A percentile compares a stretch with the other conserved stretches of the same genome.
Evolutionary conservation across 106 monocot species (phyloP).

Genomic region (Hemerocallis citrina): DNA sequence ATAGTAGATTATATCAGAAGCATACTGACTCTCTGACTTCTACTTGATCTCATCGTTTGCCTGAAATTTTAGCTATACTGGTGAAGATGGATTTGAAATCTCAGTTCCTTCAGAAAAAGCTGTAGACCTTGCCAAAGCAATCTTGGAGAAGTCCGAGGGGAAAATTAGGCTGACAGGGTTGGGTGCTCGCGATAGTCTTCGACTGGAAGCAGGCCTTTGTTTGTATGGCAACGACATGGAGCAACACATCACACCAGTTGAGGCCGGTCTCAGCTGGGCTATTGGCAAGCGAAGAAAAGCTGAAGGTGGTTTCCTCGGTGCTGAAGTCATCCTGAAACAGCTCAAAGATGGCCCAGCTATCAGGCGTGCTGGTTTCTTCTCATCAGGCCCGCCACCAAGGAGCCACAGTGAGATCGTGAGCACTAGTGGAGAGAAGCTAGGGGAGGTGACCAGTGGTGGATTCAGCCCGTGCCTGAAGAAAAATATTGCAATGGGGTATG

Average conservation of each 20-base stretch:
- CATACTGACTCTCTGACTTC: not conserved
- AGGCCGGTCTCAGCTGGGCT: constrained; percentile 89
- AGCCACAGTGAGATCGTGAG: constrained; percentile 71
- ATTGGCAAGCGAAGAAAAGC: constrained; percentile 91
- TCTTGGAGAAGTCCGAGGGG: constrained; percentile 77
- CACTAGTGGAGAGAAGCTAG: constrained; percentile 50
- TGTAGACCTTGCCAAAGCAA: constrained; percentile 63
- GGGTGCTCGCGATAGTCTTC: constrained; percentile 87
- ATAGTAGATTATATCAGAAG: constrained; percentile 1
- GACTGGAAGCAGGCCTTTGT: constrained; percentile 85
- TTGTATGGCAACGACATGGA: constrained; percentile 94
- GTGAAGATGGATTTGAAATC: constrained; percentile 97
- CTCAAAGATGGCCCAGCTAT: constrained; percentile 70
- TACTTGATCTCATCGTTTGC: constrained; percentile 1
- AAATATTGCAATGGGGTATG: constrained; percentile 97
- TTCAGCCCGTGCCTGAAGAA: constrained; percentile 96
- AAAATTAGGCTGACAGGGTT: constrained; percentile 74
- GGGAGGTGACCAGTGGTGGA: constrained; percentile 97
- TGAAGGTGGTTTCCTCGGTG: constrained; percentile 92
- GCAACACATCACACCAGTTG: constrained; percentile 83
- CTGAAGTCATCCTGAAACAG: constrained; percentile 78
- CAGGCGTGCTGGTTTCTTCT: constrained; percentile 79
- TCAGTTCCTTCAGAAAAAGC: constrained; percentile 79
- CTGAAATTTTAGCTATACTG: constrained; percentile 61
- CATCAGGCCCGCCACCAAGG: constrained; percentile 76